Evolutionary conservation across 2,329 filamentous ascomycete genomes (phyloP).

Genomic region (Bertia moriformis): DNA sequence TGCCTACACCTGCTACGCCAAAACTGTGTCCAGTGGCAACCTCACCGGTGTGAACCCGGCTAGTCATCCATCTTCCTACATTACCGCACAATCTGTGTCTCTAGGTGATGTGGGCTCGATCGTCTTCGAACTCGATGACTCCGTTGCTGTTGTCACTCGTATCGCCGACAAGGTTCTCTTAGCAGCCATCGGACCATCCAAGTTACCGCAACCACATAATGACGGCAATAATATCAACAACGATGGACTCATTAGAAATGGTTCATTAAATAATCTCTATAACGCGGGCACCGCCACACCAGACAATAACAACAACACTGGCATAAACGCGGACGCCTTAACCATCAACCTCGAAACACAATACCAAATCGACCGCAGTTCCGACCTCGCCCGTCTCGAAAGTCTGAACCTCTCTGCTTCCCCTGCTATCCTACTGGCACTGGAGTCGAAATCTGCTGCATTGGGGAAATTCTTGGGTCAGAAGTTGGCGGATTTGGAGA

Average conservation of each 20-base stretch:
- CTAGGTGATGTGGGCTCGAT: constrained; percentile 25
- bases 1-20: constrained; percentile 23
- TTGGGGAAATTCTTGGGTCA: constrained; percentile 20
- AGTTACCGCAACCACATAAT: constrained; percentile 5
- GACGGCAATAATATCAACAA: background rate
- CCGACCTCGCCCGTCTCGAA: constrained; percentile 19
- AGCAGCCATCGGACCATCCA: constrained; percentile 21
- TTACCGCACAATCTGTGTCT: constrained; percentile 21
- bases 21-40: constrained; percentile 20
- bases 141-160: constrained; percentile 21
- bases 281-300: background rate
- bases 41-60: constrained; percentile 23
- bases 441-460: constrained; percentile 24
- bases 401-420: constrained; percentile 20
- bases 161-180: constrained; percentile 24
- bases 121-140: constrained; percentile 22
- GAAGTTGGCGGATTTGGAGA: constrained; percentile 21
- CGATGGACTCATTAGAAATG: no score
- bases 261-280: background rate
- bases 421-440: constrained; percentile 19
- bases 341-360: constrained; percentile 16
- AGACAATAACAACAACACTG: background rate
- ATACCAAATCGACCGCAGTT: constrained; percentile 20
- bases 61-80: constrained; percentile 23
- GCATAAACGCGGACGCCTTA: constrained; percentile 1